Evolutionary conservation across 257 asterid genomes (phyloP).

Genomic region (Catharanthus roseus): DNA sequence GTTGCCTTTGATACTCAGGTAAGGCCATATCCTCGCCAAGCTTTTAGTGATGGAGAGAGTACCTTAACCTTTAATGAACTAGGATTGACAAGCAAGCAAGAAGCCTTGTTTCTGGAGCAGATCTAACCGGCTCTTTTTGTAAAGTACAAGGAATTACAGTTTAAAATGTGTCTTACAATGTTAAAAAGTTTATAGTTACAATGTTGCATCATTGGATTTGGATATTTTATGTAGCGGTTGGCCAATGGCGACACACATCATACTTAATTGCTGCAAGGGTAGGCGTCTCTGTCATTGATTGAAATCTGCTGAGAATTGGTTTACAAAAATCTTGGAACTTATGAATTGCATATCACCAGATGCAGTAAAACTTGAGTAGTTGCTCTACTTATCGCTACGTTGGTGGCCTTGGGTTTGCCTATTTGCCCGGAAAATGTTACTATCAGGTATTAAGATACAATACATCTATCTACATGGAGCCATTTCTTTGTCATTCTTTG

Average conservation of each 20-base stretch:
- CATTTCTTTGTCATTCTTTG: too few species aligned
- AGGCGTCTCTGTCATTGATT: neutral
- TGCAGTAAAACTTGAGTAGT: too few species aligned
- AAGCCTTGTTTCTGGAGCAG: slow-evolving; percentile 86
- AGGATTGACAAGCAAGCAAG: slow-evolving; percentile 94
- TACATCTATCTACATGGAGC: too few species aligned
- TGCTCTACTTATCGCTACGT: too few species aligned
- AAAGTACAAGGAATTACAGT: slow-evolving; percentile 17
- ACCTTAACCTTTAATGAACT: slow-evolving; percentile 53
- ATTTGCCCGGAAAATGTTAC: too few species aligned
- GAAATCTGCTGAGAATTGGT: neutral
- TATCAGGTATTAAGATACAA: too few species aligned
- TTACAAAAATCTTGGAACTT: neutral
- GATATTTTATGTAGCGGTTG: slow-evolving; percentile 7
- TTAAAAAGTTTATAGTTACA: neutral
- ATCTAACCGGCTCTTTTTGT: slow-evolving; percentile 34
- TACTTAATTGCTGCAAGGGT: neutral
- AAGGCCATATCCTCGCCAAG: slow-evolving; percentile 87
- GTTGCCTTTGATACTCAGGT: slow-evolving; percentile 39
- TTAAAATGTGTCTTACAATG: neutral
- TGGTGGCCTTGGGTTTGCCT: too few species aligned
- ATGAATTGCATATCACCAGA: neutral
- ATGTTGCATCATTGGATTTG: slow-evolving; percentile 1
- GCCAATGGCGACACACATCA: neutral
- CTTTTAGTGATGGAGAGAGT: slow-evolving; percentile 69